Base-by-base conservation (phyloP, 2,329 filamentous ascomycete genomes). In the Capronia coronata region DNA sequence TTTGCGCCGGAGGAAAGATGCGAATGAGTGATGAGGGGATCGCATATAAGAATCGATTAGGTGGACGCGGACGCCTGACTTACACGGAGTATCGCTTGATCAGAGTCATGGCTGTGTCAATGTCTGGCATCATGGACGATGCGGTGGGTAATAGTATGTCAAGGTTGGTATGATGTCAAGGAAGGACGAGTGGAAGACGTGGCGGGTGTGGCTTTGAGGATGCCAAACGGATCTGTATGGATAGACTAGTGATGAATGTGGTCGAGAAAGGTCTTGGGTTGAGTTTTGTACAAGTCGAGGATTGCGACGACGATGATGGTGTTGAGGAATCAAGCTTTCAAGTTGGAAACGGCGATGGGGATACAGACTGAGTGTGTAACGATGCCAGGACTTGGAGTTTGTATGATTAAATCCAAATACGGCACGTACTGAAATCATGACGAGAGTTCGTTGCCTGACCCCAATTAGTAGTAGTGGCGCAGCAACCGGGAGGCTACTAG, bases 11-110 rank as follows among this genome's bases (percentile, higher is more conserved):
- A 32, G 7, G 11, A 32, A 10, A 32, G 13, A 32, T 10, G 7
- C 29, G 14, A 34, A 42, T 37, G 27, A 27, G 10, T 23, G 8
- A 41, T 42, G 27, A n/a, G n/a, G n/a, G n/a, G n/a, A 29, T 39
- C 13, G 29, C 19, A 19, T 14, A 45, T 13, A 21, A 22, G 7
- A 43, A 29, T 22, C n/a, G 45, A 27, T 14, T 9, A 34, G 29
- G 6, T 8, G 16, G 35, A 19, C 13, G 35, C 9, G 6, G 35
- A 13, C 16, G 42, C 9, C 5, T 29, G 21, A 18, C 54, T 49
- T 48, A 56, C 54, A 41, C 23, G 23, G 51, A 54, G 23, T 49
- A 51, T 5, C 53, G 48, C 38, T 46, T 23, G 45, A 54, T 42
- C 22, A 56, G 51, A 51, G 38, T 44, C 50, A 52, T 52, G 43